Conservation (phyloP, 148 eudicot species). For the Linanthus parryae region DNA sequence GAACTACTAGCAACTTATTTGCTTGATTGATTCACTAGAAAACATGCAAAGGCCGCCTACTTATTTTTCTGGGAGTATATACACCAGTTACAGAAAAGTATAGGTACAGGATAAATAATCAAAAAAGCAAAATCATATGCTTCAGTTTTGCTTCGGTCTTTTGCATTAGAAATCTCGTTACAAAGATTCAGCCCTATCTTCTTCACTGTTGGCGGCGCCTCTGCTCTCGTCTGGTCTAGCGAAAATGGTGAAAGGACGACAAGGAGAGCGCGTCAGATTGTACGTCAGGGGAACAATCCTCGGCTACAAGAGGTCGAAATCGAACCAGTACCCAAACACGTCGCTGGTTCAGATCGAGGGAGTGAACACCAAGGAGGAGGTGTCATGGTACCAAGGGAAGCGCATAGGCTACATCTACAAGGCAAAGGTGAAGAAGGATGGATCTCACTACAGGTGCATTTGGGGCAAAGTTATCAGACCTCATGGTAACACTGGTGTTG, state of each 20-base stretch:
- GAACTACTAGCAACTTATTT: too few species aligned
- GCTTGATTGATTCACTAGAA: too few species aligned
- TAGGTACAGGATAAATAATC: too few species aligned
- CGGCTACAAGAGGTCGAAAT: constrained; percentile 41
- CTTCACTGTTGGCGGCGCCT: too few species aligned
- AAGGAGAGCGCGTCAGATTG: constrained; percentile 51
- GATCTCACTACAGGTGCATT: constrained; percentile 69
- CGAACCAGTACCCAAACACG: constrained; percentile 31
- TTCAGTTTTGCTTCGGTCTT: too few species aligned
- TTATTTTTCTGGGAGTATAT: too few species aligned
- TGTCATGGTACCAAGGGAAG: constrained; percentile 65
- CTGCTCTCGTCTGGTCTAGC: too few species aligned
- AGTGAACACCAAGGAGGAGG: constrained; percentile 33
- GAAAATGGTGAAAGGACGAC: constrained; percentile 54
- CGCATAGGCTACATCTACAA: constrained; percentile 69
- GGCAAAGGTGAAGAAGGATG: constrained; percentile 58
- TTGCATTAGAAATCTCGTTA: too few species aligned
- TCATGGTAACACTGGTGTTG: constrained; percentile 78
- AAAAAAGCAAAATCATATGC: too few species aligned
- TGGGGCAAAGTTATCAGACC: constrained; percentile 82
- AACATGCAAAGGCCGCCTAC: too few species aligned
- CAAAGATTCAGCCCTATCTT: too few species aligned
- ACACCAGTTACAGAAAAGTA: too few species aligned
- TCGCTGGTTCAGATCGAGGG: constrained; percentile 31
- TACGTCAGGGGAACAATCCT: constrained; percentile 44